Base-by-base conservation (phyloP, 2,329 filamentous ascomycete genomes). In the Intubia oerlemansii region DNA sequence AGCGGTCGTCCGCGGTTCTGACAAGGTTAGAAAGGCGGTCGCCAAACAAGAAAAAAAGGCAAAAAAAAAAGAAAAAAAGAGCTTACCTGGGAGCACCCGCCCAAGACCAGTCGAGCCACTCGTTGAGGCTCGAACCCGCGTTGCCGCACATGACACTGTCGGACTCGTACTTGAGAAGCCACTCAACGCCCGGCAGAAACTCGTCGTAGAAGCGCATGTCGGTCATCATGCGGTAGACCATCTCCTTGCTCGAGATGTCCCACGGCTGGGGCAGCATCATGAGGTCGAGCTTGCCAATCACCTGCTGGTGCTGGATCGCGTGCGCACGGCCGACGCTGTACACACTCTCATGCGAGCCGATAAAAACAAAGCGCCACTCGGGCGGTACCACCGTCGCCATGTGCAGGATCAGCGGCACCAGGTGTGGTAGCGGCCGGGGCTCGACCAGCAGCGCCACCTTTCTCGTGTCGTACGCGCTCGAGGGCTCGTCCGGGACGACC, bases 141-240 rank as follows among this genome's bases (percentile, higher is more conserved):
- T 65, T 65, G 31, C 60, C 54, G 37, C 62, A 66, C 25, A 66
- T 43, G 25, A 66, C 62, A 38, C 56, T 62, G 40, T 66, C 62
- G n/a, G 52, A 48, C 37, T 66, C 59, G 37, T 56, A 66, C 39
- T 57, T 57, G 30, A 67, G 46, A 16, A 66, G 42, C 58, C 58
- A 65, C 42, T 66, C 59, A 19, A 56, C 57, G 0, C 47, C 49
- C 1, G 57, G 52, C 12, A 64, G 39, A 27, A 61, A 53, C 34
- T 58, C 52, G 34, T 61, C 49, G 39, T 66, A 67, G 39, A 67
- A 62, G 22, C 57, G 50, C 2, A 50, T 29, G 36, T 60, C 56
- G 4, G 62, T 66, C 30, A 66, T 43, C 5, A 59, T 40, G 17
- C 57, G 49, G 35, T 47, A 55, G 13, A 63, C 49, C 34, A 53